phyloP scores from a whole-genome alignment of 345 rosid genomes.

The Theobroma cacao region DNA sequence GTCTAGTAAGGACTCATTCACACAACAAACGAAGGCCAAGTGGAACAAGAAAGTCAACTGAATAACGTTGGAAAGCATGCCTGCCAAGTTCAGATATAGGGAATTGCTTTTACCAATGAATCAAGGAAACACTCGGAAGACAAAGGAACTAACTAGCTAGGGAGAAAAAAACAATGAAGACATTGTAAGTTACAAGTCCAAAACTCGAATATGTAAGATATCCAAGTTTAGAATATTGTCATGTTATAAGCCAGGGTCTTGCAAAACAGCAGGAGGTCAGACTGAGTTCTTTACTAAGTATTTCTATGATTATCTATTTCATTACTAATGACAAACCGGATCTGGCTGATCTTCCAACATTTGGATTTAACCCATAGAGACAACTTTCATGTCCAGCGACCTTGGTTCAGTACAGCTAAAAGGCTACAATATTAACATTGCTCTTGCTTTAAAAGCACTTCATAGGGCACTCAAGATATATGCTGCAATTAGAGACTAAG shows the following conservation, averaged over 20 bases:
- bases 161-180: background rate
- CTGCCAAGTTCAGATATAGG: background rate
- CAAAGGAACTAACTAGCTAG: background rate
- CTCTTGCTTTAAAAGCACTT: background rate
- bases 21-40: background rate
- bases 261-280: background rate
- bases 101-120: background rate
- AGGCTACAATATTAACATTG: background rate
- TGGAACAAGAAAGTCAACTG: background rate
- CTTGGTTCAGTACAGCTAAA: no score
- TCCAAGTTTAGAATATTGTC: background rate
- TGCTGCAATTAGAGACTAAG: background rate
- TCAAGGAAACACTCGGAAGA: background rate
- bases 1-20: background rate
- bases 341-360: background rate
- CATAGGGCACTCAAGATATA: background rate
- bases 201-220: background rate
- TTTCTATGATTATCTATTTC: background rate
- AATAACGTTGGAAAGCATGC: background rate
- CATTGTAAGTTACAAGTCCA: background rate
- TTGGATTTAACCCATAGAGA: background rate
- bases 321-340: background rate
- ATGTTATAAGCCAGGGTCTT: background rate
- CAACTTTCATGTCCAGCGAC: background rate
- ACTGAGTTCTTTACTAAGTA: background rate